Evolutionary conservation across 176 grass and related monocot genomes (phyloP), one percentile per base, ranked within the genome.

Genomic region (Lolium perenne): DNA sequence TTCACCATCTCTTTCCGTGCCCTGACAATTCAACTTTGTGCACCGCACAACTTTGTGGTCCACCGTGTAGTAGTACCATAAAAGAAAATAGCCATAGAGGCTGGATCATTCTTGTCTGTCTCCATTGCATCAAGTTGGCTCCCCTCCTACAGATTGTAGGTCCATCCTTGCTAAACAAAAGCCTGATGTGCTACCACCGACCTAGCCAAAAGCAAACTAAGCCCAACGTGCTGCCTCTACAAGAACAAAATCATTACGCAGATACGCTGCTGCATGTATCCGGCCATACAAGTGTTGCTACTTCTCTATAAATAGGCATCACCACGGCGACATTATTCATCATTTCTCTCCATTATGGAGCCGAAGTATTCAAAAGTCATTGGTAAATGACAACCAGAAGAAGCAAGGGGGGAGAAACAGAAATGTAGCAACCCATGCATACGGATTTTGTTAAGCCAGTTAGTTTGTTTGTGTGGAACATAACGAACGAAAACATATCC

Each of bases 161-260:
- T 65, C 74, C 84, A 71, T 35, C 35, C 0, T 86, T 71, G 55
- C 72, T 54, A 78, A 56, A 38, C 65, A 73, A 90, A 90, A 83
- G 84, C 66, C 66, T 81, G 82, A 8, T 47, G 41, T 9, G 86
- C 82, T 86, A 79, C 64, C 83, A 89, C 83, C 90, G 79, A 85
- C 83, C 90, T 73, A 86, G 66, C 56, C 72, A 61, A 92, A 92
- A 82, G 80, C 75, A 75, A 48, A 73, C 17, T 64, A 21, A 83
- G 80, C 80, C 25, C 80, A 92, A 79, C 83, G 56, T 86, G 90
- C 82, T 47, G 57, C 50, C 76, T 58, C 80, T 26, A 57, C 76
- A 61, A 82, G 51, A 53, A 40, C 74, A 16, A 60, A 62, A 86
- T 59, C 56, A 67, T 60, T 38, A 49, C 58, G 40, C 47, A 66